These are phyloP conservation scores for Lactifluus pinguis DNA, from an alignment of 768 basidiomycete genomes.

Conservation along the genomic window DNA sequence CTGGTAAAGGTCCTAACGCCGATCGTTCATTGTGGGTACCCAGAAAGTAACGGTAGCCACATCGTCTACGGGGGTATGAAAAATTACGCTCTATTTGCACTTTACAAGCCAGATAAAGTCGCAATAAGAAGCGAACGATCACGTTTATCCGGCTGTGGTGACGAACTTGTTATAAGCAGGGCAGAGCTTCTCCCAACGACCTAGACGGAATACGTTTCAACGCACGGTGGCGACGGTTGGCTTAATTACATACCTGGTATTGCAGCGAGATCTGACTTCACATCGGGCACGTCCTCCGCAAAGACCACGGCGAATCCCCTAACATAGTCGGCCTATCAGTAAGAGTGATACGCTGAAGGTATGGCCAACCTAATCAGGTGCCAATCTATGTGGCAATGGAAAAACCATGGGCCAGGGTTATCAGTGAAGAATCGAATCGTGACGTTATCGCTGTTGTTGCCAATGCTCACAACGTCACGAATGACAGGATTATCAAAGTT, in stretches of 20 bases:
- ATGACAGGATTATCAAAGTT: slow-evolving; percentile 32
- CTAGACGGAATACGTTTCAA: neutral
- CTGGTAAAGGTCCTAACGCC: too few relatives aligned
- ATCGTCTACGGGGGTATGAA: too few relatives aligned
- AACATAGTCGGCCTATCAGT: neutral
- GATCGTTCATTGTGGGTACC: too few relatives aligned
- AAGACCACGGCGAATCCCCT: slow-evolving; percentile 15
- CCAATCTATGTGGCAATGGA: slow-evolving; percentile 27
- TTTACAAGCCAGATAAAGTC: too few relatives aligned
- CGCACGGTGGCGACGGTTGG: neutral
- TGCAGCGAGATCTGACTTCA: neutral
- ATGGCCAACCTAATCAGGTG: slow-evolving; percentile 18
- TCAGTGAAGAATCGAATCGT: slow-evolving; percentile 25
- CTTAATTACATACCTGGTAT: neutral
- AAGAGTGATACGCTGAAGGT: neutral
- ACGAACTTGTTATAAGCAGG: neutral
- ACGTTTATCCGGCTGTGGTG: too few relatives aligned
- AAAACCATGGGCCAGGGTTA: slow-evolving; percentile 23
- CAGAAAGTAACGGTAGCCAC: too few relatives aligned
- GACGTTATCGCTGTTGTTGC: slow-evolving; percentile 7
- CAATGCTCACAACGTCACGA: slow-evolving; percentile 33
- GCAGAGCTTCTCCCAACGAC: neutral
- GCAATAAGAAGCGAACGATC: too few relatives aligned
- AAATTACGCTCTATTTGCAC: too few relatives aligned
- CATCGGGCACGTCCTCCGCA: slow-evolving; percentile 6